Evolutionary conservation across 352 stramenopile species (phyloP).

Genomic region (Globisporangium echinulatum): DNA sequence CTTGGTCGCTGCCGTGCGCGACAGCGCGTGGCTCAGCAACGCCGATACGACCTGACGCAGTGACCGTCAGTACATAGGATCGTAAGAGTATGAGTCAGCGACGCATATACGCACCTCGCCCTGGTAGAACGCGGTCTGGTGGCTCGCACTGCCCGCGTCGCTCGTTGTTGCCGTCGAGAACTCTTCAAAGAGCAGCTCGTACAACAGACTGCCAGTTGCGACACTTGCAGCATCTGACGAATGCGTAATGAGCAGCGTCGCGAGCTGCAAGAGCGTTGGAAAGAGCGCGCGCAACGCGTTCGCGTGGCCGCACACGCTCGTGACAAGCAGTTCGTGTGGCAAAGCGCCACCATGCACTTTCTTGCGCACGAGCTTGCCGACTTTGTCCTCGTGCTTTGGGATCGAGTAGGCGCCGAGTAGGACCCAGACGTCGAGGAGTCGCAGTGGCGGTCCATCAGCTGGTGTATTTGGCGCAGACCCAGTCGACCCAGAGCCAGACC

Average conservation of each 20-base stretch:
- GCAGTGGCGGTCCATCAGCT: conserved; percentile 11
- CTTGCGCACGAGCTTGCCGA: conserved; percentile 39
- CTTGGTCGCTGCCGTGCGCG: conserved; percentile 16
- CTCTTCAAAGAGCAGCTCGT: conserved; percentile 46
- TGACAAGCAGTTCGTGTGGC: conserved; percentile 19
- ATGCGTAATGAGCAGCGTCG: conserved; percentile 23
- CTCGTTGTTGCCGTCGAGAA: conserved; percentile 17
- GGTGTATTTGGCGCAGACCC: too few relatives aligned
- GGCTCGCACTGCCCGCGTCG: conserved; percentile 7
- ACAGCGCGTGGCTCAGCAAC: conserved; percentile 30
- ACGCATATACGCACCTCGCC: conserved; percentile 26
- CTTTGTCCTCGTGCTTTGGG: conserved; percentile 25
- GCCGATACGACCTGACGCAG: conserved; percentile 25
- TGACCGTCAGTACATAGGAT: too few relatives aligned
- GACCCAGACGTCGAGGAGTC: conserved; percentile 46
- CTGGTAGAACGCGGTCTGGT: conserved; percentile 35
- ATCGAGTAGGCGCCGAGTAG: conserved; percentile 38
- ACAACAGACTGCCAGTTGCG: conserved; percentile 28
- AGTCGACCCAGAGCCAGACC: too few relatives aligned
- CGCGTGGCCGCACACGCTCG: conserved; percentile 25
- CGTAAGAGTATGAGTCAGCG: too few relatives aligned
- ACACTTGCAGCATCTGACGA: conserved; percentile 12
- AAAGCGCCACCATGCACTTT: conserved; percentile 24
- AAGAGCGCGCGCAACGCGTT: conserved; percentile 42
- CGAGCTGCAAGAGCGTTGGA: conserved; percentile 30